A percentile compares a stretch with the other conserved stretches of the same genome.
phyloP scores from a whole-genome alignment of 148 eudicot species.

The Talinum fruticosum region DNA sequence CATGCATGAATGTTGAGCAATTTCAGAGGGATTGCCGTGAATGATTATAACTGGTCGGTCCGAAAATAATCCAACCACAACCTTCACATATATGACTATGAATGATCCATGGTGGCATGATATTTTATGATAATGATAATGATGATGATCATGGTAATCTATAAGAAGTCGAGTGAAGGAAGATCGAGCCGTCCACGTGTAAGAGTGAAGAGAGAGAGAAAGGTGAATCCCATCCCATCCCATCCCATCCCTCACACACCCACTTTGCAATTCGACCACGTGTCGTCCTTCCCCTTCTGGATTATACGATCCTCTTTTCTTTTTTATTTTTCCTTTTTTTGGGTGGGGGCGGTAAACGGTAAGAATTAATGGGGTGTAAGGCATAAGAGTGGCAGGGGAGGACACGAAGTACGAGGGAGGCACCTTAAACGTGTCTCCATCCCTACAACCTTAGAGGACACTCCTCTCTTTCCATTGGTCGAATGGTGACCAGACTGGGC shows the following conservation, averaged over 20 bases:
- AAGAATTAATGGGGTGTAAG: background rate
- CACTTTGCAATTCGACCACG: background rate
- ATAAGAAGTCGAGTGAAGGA: background rate
- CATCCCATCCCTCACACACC: too few species aligned
- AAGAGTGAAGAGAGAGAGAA: too few species aligned
- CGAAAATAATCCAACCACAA: too few species aligned
- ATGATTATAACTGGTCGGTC: too few species aligned
- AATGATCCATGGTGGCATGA: too few species aligned
- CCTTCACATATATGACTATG: too few species aligned
- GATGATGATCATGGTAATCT: too few species aligned
- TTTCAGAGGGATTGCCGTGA: too few species aligned
- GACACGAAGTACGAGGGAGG: background rate
- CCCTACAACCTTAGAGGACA: background rate
- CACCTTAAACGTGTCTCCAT: background rate
- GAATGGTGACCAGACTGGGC: background rate
- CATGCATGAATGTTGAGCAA: too few species aligned
- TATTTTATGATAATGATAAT: background rate
- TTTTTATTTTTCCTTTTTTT: too few species aligned
- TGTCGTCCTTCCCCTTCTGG: background rate
- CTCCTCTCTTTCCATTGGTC: background rate
- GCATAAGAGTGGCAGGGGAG: background rate
- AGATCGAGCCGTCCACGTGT: background rate
- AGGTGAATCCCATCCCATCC: too few species aligned
- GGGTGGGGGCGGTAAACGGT: too few species aligned
- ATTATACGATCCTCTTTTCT: background rate